These are phyloP conservation scores for Hansenula sp. DNA, from an alignment of 1,139 yeast species.

Conservation along the genomic window DNA sequence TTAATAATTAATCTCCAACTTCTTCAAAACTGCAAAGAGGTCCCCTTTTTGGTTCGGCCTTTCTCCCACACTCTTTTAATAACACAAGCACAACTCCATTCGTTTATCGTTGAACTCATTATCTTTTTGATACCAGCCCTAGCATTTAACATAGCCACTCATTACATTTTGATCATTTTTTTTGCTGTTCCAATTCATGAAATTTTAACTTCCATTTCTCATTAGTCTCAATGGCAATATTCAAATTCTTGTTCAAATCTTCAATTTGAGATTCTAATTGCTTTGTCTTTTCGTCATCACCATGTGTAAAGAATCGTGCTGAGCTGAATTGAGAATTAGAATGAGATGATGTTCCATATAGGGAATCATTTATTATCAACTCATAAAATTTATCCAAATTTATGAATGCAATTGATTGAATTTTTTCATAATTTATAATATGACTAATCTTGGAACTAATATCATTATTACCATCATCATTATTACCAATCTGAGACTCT, in stretches of 20 bases:
- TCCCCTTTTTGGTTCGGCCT: not conserved
- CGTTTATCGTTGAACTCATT: too few relatives aligned
- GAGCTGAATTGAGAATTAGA: too few relatives aligned
- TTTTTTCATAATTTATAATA: constrained; percentile 21
- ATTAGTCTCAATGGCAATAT: constrained; percentile 41
- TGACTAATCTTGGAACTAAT: constrained; percentile 7
- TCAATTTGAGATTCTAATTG: constrained; percentile 36
- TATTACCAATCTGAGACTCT: not conserved
- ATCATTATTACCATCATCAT: constrained; percentile 2
- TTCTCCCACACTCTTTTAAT: not conserved
- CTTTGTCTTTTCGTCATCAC: constrained; percentile 20
- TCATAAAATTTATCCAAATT: constrained; percentile 14
- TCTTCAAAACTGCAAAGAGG: not conserved
- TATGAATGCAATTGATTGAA: constrained; percentile 8
- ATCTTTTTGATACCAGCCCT: too few relatives aligned
- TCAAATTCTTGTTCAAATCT: constrained; percentile 37
- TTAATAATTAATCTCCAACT: not conserved
- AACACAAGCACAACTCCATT: not conserved
- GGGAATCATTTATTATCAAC: constrained; percentile 5
- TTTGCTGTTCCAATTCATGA: constrained; percentile 1
- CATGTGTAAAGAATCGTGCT: not conserved
- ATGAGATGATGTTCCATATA: too few relatives aligned
- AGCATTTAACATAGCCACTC: not conserved
- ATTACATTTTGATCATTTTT: not conserved
- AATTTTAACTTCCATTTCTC: constrained; percentile 41